These are phyloP conservation scores for Pulveroboletus sp. DNA, from an alignment of 768 basidiomycete species.

Conservation along the genomic window DNA sequence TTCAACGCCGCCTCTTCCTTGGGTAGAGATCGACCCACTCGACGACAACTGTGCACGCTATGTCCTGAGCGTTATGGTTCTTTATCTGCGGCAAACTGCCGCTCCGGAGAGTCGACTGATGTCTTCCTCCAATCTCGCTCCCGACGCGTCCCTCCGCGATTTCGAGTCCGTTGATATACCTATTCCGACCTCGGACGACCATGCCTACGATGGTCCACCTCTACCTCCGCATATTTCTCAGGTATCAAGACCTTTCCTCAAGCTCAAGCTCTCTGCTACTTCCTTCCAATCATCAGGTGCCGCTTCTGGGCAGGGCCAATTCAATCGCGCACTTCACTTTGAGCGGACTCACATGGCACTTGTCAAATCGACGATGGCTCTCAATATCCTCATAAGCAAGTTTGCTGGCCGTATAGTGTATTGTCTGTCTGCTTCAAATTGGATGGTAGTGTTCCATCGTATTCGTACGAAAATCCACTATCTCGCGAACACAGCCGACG, in stretches of 20 bases:
- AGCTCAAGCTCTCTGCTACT: conserved; percentile 34
- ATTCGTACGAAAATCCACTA: conserved; percentile 65
- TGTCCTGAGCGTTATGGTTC: conserved; percentile 74
- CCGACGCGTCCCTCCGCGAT: conserved; percentile 65
- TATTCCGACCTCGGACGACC: conserved; percentile 19
- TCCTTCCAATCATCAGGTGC: conserved; percentile 40
- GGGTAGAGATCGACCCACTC: conserved; percentile 64
- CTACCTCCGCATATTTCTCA: conserved; percentile 42
- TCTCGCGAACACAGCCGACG: conserved; percentile 50
- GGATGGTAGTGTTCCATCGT: conserved; percentile 69
- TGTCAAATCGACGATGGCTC: conserved; percentile 47
- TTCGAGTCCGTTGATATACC: conserved; percentile 55
- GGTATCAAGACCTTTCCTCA: conserved; percentile 27
- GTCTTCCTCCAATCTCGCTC: conserved; percentile 56
- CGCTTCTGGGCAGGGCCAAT: conserved; percentile 20
- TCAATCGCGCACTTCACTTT: conserved; percentile 36
- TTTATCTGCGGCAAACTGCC: conserved; percentile 73
- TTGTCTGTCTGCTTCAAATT: conserved; percentile 84
- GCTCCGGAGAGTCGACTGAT: conserved; percentile 50
- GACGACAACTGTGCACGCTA: conserved; percentile 82
- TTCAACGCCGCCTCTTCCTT: conserved; percentile 35
- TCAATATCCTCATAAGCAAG: conserved; percentile 61
- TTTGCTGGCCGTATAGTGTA: conserved; percentile 78
- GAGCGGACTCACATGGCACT: conserved; percentile 62
- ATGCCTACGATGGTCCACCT: conserved; percentile 16